These are phyloP conservation scores for Yarrowia osloensis DNA, from an alignment of 805 yeast genomes.

Conservation along the genomic window DNA sequence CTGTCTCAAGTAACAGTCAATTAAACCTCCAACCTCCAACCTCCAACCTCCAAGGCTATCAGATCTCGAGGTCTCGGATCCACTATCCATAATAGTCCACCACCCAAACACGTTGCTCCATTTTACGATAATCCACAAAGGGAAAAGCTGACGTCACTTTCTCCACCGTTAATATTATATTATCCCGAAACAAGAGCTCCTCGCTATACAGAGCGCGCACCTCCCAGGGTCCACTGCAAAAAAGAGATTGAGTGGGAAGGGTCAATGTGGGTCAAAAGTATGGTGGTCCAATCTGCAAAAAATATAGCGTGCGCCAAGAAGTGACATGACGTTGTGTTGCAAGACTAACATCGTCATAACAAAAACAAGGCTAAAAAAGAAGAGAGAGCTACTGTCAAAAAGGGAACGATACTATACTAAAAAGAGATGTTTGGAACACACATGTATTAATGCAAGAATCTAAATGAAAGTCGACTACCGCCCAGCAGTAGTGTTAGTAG, in stretches of 20 bases:
- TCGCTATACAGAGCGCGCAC: not conserved
- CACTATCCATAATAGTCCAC: not conserved
- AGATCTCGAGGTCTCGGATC: no score
- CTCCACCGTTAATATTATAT: not conserved
- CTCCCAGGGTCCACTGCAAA: not conserved
- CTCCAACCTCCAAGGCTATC: no score
- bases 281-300: no score
- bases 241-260: not conserved
- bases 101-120: not conserved
- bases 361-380: not conserved
- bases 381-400: not conserved
- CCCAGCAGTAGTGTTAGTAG: conserved; percentile 31
- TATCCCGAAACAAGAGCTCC: not conserved
- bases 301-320: not conserved
- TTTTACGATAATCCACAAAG: not conserved
- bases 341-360: not conserved
- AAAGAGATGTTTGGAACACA: not conserved
- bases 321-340: not conserved
- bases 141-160: not conserved
- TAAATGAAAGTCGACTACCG: conserved; percentile 29
- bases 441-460: conserved; percentile 31
- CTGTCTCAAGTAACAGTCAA: no score
- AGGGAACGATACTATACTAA: no score
- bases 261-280: no score
- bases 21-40: no score